Evolutionary conservation across 129 eudicot genomes (phyloP).

Genomic region (Chrysanthemum lavandulifolium): DNA sequence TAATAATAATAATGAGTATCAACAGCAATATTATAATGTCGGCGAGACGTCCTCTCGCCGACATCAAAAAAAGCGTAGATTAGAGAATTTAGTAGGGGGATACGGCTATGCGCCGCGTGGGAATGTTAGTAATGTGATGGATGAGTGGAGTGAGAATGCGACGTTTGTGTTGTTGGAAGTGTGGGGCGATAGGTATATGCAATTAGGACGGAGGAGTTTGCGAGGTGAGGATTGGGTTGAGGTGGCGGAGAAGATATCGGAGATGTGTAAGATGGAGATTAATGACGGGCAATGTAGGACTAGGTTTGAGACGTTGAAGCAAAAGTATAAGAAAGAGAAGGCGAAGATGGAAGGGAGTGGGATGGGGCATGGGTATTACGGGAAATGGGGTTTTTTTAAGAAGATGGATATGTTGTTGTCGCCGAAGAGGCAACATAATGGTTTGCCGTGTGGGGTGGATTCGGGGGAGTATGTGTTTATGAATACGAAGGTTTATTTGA

Average conservation of each 20-base stretch:
- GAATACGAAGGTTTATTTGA: conserved; percentile 76
- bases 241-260: conserved; percentile 74
- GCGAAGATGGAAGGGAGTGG: conserved; percentile 60
- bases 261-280: conserved; percentile 53
- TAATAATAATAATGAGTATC: conserved; percentile 25
- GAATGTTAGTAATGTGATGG: neutral
- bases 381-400: conserved; percentile 64
- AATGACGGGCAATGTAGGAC: conserved; percentile 63
- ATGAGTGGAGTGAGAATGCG: conserved; percentile 67
- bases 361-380: conserved; percentile 42
- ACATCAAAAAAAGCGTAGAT: conserved; percentile 61
- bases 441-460: conserved; percentile 90
- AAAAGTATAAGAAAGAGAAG: conserved; percentile 82
- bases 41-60: conserved; percentile 42
- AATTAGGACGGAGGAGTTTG: conserved; percentile 78
- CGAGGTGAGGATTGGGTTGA: conserved; percentile 85
- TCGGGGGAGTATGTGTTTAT: conserved; percentile 95
- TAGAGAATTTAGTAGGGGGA: conserved; percentile 44
- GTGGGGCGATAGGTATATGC: conserved; percentile 84
- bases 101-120: conserved; percentile 53
- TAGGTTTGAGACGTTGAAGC: conserved; percentile 67
- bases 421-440: conserved; percentile 51
- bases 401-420: conserved; percentile 80
- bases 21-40: conserved; percentile 36
- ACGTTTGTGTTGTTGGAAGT: conserved; percentile 63